Evolutionary conservation across 2,329 filamentous ascomycete species (phyloP).

Genomic region (Amesomyces nigricolor): DNA sequence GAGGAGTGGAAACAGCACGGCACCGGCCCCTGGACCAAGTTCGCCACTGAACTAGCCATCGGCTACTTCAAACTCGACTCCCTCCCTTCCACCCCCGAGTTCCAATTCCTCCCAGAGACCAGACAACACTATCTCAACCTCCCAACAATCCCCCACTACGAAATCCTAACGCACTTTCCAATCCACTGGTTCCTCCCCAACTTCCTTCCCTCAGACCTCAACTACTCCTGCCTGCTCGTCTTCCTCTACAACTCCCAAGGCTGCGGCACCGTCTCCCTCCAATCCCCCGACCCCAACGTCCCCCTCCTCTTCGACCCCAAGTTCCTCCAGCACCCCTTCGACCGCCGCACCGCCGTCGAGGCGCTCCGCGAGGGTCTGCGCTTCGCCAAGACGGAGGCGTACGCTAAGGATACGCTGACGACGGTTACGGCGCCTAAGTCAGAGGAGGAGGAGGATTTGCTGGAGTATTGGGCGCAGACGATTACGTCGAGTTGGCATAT

Average conservation of each 20-base stretch:
- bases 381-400: constrained; percentile 39
- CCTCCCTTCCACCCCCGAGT: constrained; percentile 41
- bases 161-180: constrained; percentile 45
- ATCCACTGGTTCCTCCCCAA: constrained; percentile 39
- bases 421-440: constrained; percentile 41
- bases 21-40: constrained; percentile 37
- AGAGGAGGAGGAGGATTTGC: constrained; percentile 47
- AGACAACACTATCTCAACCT: constrained; percentile 41
- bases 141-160: constrained; percentile 52
- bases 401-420: constrained; percentile 39
- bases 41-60: constrained; percentile 36
- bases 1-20: constrained; percentile 43
- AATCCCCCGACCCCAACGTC: constrained; percentile 45
- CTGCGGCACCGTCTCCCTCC: constrained; percentile 46
- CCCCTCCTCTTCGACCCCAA: constrained; percentile 50
- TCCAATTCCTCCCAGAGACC: constrained; percentile 40
- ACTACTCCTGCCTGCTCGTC: constrained; percentile 40
- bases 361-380: constrained; percentile 39
- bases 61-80: constrained; percentile 41
- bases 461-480: constrained; percentile 39
- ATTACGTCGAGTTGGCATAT: constrained; percentile 48
- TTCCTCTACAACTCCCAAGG: constrained; percentile 51
- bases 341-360: constrained; percentile 46
- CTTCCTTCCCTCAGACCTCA: constrained; percentile 33
- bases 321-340: constrained; percentile 49